Percentiles rank a stretch among this genome's conserved stretches.
phyloP scores from a whole-genome alignment of 2,329 filamentous ascomycete species.

The Curvularia verruculosa region DNA sequence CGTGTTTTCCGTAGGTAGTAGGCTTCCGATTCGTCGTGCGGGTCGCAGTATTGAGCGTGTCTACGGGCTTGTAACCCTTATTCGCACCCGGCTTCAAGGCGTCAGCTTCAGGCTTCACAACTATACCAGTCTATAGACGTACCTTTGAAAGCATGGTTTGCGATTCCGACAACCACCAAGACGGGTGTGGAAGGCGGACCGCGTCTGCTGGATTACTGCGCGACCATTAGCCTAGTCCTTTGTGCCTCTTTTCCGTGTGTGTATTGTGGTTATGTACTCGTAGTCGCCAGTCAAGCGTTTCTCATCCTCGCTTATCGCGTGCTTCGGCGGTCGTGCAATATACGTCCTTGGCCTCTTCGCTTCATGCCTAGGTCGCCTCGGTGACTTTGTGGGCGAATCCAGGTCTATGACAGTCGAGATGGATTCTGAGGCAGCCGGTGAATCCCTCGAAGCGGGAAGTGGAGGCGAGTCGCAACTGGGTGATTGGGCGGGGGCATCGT shows the following conservation, averaged over 20 bases:
- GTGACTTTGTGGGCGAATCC: constrained; percentile 14
- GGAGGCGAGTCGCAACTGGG: constrained; percentile 11
- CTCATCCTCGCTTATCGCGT: constrained; percentile 18
- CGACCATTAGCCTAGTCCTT: constrained; percentile 15
- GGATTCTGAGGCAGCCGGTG: constrained; percentile 7
- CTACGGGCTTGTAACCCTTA: constrained; percentile 19
- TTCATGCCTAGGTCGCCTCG: not conserved
- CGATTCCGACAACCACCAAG: constrained; percentile 13
- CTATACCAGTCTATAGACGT: constrained; percentile 1
- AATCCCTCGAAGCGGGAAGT: constrained; percentile 8
- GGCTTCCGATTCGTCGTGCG: constrained; percentile 1
- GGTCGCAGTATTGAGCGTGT: constrained; percentile 19
- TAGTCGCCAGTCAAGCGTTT: constrained; percentile 25
- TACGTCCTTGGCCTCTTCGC: not conserved
- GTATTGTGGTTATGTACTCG: constrained; percentile 14
- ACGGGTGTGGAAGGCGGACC: constrained; percentile 21
- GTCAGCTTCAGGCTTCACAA: constrained; percentile 10
- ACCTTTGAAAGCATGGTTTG: constrained; percentile 8
- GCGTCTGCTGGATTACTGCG: constrained; percentile 28
- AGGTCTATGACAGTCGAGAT: constrained; percentile 15
- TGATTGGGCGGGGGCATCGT: constrained; percentile 22
- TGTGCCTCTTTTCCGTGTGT: not conserved
- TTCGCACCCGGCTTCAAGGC: constrained; percentile 20
- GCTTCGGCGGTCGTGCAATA: not conserved
- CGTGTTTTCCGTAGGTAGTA: constrained; percentile 21